Base-by-base conservation (phyloP, 108 stramenopile species). In the Pseudonitzschia pungens region DNA sequence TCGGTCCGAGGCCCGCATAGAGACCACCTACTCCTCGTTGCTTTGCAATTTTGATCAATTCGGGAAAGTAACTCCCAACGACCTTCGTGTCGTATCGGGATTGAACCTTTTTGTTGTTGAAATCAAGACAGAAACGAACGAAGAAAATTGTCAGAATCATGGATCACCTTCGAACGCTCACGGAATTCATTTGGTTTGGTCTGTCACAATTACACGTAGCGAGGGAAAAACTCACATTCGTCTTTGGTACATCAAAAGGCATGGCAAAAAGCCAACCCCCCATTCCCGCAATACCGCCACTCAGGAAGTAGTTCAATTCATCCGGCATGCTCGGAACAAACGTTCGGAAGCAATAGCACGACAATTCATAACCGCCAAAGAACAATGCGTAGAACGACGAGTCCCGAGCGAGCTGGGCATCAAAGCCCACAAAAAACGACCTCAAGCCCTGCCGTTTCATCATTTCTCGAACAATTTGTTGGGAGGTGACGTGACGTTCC, bases 171-270 rank as follows among this genome's bases (percentile, higher is more conserved):
- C 6, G 36, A 36, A 36, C 36, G 6, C 6, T 36, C 36, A 6
- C 36, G 6, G 36, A 36, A 6, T 5, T 2, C 36, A 36, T 6
- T 36, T 36, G 36, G 4, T 36, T 36, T 6, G 36, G 2, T n/a
- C n/a, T n/a, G n/a, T n/a, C n/a, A n/a, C n/a, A n/a, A n/a, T n/a
- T 21, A 4, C 52, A 21, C 12, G 26, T 3, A 55, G 10, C 2
- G 20, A 55, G 9, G 10, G 6, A 55, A 24, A 5, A 26, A 55
- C 54, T 55, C 54, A 55, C 88, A 75, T 93, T 93, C 31, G 95
- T 96, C 73, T 96, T 96, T 12, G 95, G 95, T 9, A 96, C 95
- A 81, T 96, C 95, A 73, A 96, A 92, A 21, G 71, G 71, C 90
- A 94, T 94, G 40, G 93, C 94, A 20, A 90, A 78, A 50, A 82